Evolutionary conservation across 345 rosid genomes (phyloP).

Genomic region (Cardamine occulta): DNA sequence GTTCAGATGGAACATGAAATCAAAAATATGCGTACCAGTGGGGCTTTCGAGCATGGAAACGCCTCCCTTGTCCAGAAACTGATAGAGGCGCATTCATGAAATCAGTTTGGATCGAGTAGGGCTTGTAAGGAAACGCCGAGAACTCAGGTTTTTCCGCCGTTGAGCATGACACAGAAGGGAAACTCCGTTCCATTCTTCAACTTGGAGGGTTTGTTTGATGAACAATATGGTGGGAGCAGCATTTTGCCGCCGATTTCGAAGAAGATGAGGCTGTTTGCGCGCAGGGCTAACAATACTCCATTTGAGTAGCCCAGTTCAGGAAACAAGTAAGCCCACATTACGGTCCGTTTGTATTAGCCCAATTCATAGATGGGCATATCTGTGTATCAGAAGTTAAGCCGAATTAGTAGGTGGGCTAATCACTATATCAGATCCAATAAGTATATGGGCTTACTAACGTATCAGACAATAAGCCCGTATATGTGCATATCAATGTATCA

Average conservation of each 20-base stretch:
- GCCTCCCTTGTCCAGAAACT: slow-evolving; percentile 77
- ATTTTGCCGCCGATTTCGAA: slow-evolving; percentile 37
- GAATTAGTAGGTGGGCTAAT: not conserved
- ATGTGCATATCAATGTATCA: too few species aligned
- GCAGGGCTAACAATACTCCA: not conserved
- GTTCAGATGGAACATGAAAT: not conserved
- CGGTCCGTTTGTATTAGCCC: not conserved
- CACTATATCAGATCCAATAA: too few species aligned
- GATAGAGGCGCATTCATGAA: slow-evolving; percentile 91
- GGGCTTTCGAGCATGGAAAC: slow-evolving; percentile 98
- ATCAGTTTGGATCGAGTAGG: slow-evolving; percentile 80
- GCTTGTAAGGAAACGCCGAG: slow-evolving; percentile 73
- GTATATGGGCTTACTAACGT: too few species aligned
- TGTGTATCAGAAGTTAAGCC: not conserved
- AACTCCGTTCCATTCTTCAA: not conserved
- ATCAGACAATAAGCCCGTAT: too few species aligned
- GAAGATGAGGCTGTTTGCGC: slow-evolving; percentile 21
- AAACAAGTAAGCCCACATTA: not conserved
- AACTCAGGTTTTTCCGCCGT: slow-evolving; percentile 47
- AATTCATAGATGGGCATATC: not conserved
- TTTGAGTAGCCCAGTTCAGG: not conserved
- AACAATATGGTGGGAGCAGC: not conserved
- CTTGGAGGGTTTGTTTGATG: not conserved
- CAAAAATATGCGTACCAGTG: slow-evolving; percentile 54
- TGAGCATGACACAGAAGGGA: not conserved